phyloP scores from a whole-genome alignment of 805 yeast genomes.

The Metschnikowia chrysomelidarum region DNA sequence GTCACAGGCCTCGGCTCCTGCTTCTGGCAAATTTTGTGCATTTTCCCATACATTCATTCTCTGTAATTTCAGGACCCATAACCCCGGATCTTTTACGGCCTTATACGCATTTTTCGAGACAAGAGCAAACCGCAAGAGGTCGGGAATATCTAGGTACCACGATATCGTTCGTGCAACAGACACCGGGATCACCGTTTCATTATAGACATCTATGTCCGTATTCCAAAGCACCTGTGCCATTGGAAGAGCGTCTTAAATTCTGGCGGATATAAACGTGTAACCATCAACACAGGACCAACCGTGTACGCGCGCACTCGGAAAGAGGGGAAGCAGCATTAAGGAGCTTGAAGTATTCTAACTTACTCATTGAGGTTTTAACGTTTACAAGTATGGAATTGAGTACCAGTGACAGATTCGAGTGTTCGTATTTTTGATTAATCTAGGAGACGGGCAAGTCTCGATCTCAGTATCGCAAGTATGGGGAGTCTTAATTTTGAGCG shows the following conservation, averaged over 20 bases:
- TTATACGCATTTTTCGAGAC: slow-evolving; percentile 38
- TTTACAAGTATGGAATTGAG: too few species aligned
- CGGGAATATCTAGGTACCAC: slow-evolving; percentile 34
- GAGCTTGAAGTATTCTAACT: too few species aligned
- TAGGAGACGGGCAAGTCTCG: too few species aligned
- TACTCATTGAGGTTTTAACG: too few species aligned
- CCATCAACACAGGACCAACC: too few species aligned
- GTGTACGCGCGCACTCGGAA: too few species aligned
- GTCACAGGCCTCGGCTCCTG: slow-evolving; percentile 4
- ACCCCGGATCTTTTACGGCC: slow-evolving; percentile 36
- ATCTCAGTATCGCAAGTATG: too few species aligned
- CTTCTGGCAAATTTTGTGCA: slow-evolving; percentile 13
- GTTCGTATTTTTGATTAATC: too few species aligned
- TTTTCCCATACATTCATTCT: slow-evolving; percentile 39
- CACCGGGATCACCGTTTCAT: slow-evolving; percentile 34
- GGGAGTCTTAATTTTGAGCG: too few species aligned
- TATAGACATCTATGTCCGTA: slow-evolving; percentile 44
- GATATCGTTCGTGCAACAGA: slow-evolving; percentile 37
- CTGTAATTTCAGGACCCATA: slow-evolving; percentile 39
- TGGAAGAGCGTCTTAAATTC: neutral
- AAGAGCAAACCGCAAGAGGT: slow-evolving; percentile 36
- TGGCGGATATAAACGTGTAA: too few species aligned
- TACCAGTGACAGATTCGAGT: too few species aligned
- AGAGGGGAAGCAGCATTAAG: too few species aligned
- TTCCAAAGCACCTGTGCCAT: slow-evolving; percentile 49